Percentiles rank a stretch among this genome's conserved stretches.
phyloP scores from a whole-genome alignment of 257 asterid species.

The Prunella vulgaris region DNA sequence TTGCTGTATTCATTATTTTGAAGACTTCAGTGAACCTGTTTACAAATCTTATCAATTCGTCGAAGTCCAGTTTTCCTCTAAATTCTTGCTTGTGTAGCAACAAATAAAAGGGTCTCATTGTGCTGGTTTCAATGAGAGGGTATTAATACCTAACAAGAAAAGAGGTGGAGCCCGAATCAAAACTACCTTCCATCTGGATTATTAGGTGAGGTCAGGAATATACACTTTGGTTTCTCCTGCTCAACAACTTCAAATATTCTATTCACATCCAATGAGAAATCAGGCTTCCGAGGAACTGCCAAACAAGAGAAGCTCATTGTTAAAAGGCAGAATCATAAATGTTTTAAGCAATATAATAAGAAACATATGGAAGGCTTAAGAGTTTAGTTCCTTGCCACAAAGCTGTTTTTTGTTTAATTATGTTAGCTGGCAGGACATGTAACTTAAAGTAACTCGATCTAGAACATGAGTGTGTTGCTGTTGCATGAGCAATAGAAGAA shows the following conservation, averaged over 20 bases:
- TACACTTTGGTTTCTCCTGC: slow-evolving; percentile 86
- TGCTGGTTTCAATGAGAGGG: background rate
- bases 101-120: background rate
- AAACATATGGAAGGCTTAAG: background rate
- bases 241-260: slow-evolving; percentile 62
- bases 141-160: background rate
- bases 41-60: background rate
- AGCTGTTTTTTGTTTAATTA: background rate
- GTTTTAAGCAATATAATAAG: background rate
- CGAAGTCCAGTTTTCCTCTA: background rate
- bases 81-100: background rate
- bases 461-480: no score
- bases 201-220: slow-evolving; percentile 93
- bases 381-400: background rate
- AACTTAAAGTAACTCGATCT: background rate
- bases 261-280: slow-evolving; percentile 84
- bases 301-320: slow-evolving; percentile 16
- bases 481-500: background rate
- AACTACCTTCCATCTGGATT: slow-evolving; percentile 97
- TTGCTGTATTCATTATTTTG: background rate
- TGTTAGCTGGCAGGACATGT: background rate
- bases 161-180: slow-evolving; percentile 7
- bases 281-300: slow-evolving; percentile 76
- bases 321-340: background rate
- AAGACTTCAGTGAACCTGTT: background rate